These are phyloP conservation scores for Hysterangium stoloniferum DNA, from an alignment of 768 basidiomycete species.

Conservation along the genomic window DNA sequence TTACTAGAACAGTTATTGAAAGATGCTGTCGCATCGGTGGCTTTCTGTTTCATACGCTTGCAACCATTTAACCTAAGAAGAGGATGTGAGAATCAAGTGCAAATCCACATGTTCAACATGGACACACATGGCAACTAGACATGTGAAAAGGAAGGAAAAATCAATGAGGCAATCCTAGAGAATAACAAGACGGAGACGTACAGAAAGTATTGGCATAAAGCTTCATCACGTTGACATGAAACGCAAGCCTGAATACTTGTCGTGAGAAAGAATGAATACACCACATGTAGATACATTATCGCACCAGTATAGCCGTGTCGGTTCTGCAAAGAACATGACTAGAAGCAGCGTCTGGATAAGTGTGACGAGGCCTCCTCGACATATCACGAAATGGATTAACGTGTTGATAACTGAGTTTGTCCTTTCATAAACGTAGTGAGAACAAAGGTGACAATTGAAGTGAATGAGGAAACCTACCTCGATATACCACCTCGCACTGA, in stretches of 20 bases:
- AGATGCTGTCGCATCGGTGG: too few relatives aligned
- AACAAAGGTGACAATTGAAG: neutral
- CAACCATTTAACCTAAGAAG: conserved; percentile 5
- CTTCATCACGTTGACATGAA: conserved; percentile 41
- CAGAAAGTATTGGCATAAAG: conserved; percentile 45
- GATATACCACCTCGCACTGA: conserved; percentile 31
- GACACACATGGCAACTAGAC: neutral
- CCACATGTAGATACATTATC: neutral
- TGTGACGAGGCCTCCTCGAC: conserved; percentile 38
- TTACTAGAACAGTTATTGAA: too few relatives aligned
- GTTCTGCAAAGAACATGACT: conserved; percentile 33
- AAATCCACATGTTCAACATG: neutral
- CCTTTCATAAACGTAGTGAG: conserved; percentile 19
- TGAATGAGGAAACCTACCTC: conserved; percentile 21
- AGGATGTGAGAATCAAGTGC: neutral
- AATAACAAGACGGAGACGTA: conserved; percentile 21
- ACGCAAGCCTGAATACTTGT: conserved; percentile 32
- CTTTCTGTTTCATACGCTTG: neutral
- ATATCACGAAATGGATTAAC: conserved; percentile 33
- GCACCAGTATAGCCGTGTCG: conserved; percentile 33
- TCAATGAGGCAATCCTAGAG: neutral
- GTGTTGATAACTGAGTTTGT: conserved; percentile 34
- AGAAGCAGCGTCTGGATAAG: conserved; percentile 34
- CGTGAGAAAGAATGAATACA: too few relatives aligned
- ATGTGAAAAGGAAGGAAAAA: too few relatives aligned